A percentile compares a stretch with the other conserved stretches of the same genome.
phyloP scores from a whole-genome alignment of 2,329 filamentous ascomycete genomes.

The Madurella mycetomatis region DNA sequence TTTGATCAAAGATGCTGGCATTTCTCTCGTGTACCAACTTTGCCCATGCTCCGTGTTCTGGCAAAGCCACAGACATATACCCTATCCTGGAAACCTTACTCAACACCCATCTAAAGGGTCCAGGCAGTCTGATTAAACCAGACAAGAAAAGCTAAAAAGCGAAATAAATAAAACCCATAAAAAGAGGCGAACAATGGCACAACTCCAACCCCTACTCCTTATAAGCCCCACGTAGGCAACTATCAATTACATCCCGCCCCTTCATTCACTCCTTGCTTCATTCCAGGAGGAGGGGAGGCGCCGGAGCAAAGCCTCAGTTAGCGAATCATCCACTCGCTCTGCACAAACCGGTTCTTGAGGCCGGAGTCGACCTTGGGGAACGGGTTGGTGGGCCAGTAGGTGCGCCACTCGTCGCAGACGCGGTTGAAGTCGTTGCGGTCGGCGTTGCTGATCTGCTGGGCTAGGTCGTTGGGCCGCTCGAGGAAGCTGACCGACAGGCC shows the following conservation, averaged over 20 bases:
- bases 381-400: slow-evolving; percentile 22
- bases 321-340: slow-evolving; percentile 24
- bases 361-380: slow-evolving; percentile 25
- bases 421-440: slow-evolving; percentile 25
- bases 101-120: neutral
- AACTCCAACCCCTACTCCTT: neutral
- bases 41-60: neutral
- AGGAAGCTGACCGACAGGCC: slow-evolving; percentile 51
- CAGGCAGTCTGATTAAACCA: neutral
- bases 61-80: neutral
- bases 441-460: slow-evolving; percentile 4
- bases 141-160: neutral
- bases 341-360: slow-evolving; percentile 15
- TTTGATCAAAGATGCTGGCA: neutral
- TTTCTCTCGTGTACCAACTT: neutral
- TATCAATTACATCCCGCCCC: neutral
- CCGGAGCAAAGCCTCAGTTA: neutral
- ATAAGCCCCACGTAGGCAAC: too few relatives aligned
- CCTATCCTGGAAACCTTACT: neutral
- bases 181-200: neutral
- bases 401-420: slow-evolving; percentile 25
- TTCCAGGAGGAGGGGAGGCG: too few relatives aligned
- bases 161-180: neutral
- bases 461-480: slow-evolving; percentile 29
- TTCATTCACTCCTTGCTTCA: too few relatives aligned